Percentiles rank a stretch among this genome's conserved stretches.
phyloP scores from a whole-genome alignment of 2,329 filamentous ascomycete species.

The Ceratocystis destructans region DNA sequence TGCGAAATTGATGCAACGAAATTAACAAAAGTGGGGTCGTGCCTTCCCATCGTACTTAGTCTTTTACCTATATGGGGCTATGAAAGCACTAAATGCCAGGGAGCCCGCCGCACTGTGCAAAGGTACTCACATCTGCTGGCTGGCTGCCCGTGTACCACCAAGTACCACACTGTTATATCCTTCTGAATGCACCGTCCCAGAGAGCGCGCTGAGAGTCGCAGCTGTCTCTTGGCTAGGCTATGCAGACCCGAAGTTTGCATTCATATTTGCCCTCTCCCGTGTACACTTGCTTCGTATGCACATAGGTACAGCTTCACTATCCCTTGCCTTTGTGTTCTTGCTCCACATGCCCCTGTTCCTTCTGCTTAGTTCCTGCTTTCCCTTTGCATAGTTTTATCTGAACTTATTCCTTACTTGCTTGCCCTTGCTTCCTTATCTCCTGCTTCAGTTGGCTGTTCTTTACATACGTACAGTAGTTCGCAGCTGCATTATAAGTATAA shows the following conservation, averaged over 20 bases:
- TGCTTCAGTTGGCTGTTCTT: not conserved
- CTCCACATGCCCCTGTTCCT: not conserved
- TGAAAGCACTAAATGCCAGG: not conserved
- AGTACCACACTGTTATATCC: not conserved
- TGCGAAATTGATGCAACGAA: constrained; percentile 7
- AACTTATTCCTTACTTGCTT: not conserved
- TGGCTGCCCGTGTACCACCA: not conserved
- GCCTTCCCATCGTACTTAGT: not conserved
- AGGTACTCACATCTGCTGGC: not conserved
- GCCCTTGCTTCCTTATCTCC: not conserved
- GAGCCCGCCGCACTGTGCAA: not conserved
- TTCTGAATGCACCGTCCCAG: not conserved
- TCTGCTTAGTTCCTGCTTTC: constrained; percentile 3
- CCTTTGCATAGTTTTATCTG: not conserved
- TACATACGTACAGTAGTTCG: not conserved
- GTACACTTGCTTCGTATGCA: not conserved
- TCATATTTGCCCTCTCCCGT: not conserved
- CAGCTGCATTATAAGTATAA: no score
- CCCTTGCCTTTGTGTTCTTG: not conserved
- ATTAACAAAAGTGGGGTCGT: not conserved
- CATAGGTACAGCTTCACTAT: not conserved
- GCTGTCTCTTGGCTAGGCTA: not conserved
- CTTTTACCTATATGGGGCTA: not conserved
- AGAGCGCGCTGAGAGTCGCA: not conserved
- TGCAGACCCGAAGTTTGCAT: no score